A percentile compares a stretch with the other conserved stretches of the same genome.
phyloP scores from a whole-genome alignment of 352 stramenopile genomes.

The Phytopythium mirpurense region DNA sequence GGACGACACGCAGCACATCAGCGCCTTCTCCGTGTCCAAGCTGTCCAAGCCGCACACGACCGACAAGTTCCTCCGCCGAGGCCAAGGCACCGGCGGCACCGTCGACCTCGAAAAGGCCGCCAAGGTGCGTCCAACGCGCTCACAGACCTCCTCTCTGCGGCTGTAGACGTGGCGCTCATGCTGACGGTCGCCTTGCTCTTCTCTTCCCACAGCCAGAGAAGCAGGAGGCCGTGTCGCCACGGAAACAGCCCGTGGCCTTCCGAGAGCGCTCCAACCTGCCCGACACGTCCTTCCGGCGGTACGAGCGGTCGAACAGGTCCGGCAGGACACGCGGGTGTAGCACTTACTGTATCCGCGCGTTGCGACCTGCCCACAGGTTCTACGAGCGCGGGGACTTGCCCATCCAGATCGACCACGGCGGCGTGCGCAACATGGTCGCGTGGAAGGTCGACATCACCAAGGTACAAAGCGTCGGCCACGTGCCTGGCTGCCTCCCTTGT shows the following conservation, averaged over 20 bases:
- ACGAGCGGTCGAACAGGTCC: not conserved
- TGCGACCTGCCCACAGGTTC: too few relatives aligned
- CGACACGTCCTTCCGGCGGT: constrained; percentile 77
- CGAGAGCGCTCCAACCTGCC: constrained; percentile 93
- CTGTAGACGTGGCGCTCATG: too few relatives aligned
- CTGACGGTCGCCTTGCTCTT: too few relatives aligned
- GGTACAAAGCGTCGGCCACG: constrained; percentile 18
- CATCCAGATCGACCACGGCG: constrained; percentile 95
- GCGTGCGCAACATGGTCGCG: constrained; percentile 94
- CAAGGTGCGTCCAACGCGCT: constrained; percentile 17
- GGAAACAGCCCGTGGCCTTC: constrained; percentile 80
- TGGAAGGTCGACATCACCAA: constrained; percentile 97
- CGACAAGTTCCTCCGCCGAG: constrained; percentile 89
- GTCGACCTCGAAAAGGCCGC: constrained; percentile 52
- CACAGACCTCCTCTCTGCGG: not conserved
- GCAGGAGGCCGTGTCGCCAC: constrained; percentile 37
- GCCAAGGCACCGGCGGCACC: constrained; percentile 84
- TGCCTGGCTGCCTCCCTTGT: not conserved
- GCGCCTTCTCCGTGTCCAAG: constrained; percentile 91
- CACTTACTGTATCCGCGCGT: too few relatives aligned
- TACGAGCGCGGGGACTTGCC: constrained; percentile 94
- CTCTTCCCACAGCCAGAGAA: constrained; percentile 20
- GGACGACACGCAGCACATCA: constrained; percentile 49
- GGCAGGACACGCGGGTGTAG: too few relatives aligned
- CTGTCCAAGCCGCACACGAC: constrained; percentile 78